phyloP scores from a whole-genome alignment of 495 filamentous ascomycete genomes.

The Apiosordaria backusii region DNA sequence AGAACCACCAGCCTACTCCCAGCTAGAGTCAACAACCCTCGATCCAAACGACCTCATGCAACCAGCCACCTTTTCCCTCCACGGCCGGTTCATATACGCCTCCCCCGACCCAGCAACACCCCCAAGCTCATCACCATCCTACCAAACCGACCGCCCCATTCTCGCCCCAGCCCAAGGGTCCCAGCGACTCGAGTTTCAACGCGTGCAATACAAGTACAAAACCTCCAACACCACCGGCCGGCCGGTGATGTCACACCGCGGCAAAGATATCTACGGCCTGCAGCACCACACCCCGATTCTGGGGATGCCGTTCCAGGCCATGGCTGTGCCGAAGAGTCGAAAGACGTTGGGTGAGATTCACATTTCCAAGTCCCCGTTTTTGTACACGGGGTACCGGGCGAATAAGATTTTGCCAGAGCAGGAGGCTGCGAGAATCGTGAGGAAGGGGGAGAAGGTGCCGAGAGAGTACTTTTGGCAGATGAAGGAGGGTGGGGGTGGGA shows the following conservation, averaged over 20 bases:
- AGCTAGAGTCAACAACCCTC: background rate
- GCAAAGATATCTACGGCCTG: slow-evolving; percentile 30
- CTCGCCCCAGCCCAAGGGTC: slow-evolving; percentile 22
- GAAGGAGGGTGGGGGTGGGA: slow-evolving; percentile 18
- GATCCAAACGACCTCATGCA: slow-evolving; percentile 28
- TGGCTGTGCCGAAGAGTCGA: slow-evolving; percentile 19
- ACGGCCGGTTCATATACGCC: slow-evolving; percentile 28
- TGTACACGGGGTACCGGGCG: slow-evolving; percentile 26
- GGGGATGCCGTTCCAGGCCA: slow-evolving; percentile 19
- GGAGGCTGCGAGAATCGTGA: slow-evolving; percentile 16
- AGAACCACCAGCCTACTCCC: background rate
- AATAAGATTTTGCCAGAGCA: slow-evolving; percentile 13
- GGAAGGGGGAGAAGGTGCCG: slow-evolving; percentile 16
- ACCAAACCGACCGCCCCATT: slow-evolving; percentile 30
- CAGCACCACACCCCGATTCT: slow-evolving; percentile 20
- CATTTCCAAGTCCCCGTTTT: slow-evolving; percentile 24
- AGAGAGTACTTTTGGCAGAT: slow-evolving; percentile 22
- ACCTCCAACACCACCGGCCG: slow-evolving; percentile 17
- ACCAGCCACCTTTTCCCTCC: slow-evolving; percentile 27
- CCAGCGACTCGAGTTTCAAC: slow-evolving; percentile 26
- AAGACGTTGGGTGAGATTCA: slow-evolving; percentile 24
- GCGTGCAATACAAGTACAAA: slow-evolving; percentile 29
- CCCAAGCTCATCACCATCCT: slow-evolving; percentile 22
- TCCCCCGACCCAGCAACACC: slow-evolving; percentile 9
- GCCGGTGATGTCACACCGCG: slow-evolving; percentile 19